Conservation (phyloP, 495 filamentous ascomycete genomes). For the Wilcoxina mikolae region DNA sequence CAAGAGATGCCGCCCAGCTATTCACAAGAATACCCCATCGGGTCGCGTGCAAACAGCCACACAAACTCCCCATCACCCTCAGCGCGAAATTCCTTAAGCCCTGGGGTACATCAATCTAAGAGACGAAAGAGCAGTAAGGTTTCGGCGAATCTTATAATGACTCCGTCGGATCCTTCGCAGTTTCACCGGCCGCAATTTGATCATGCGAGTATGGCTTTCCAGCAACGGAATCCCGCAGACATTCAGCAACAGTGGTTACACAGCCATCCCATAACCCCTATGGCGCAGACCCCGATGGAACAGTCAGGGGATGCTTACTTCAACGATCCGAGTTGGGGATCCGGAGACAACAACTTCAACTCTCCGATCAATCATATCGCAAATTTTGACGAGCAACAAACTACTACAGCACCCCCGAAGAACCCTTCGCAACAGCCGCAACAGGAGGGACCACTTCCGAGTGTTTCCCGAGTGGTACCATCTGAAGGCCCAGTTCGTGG, state of each 20-base stretch:
- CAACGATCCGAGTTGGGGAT: neutral
- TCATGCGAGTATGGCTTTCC: neutral
- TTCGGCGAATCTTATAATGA: constrained; percentile 65
- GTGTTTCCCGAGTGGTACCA: constrained; percentile 8
- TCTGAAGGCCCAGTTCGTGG: constrained; percentile 65
- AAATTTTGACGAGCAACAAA: no score
- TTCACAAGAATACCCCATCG: neutral
- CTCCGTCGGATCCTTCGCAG: constrained; percentile 41
- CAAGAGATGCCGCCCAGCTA: neutral
- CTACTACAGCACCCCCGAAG: no score
- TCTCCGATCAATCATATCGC: no score
- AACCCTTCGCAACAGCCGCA: no score
- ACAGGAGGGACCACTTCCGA: neutral
- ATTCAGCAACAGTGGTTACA: neutral
- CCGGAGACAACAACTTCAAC: constrained; percentile 2
- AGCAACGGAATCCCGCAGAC: constrained; percentile 7
- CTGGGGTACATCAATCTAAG: constrained; percentile 47
- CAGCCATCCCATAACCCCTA: neutral
- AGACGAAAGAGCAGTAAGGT: constrained; percentile 65
- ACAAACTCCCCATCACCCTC: constrained; percentile 16
- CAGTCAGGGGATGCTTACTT: neutral
- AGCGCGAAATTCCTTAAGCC: constrained; percentile 26
- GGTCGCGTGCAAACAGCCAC: neutral
- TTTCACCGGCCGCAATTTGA: constrained; percentile 17
- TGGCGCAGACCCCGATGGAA: no score